Evolutionary conservation across 352 stramenopile species (phyloP), one percentile per base, ranked within the genome.

Genomic region (Peronospora destructor): DNA sequence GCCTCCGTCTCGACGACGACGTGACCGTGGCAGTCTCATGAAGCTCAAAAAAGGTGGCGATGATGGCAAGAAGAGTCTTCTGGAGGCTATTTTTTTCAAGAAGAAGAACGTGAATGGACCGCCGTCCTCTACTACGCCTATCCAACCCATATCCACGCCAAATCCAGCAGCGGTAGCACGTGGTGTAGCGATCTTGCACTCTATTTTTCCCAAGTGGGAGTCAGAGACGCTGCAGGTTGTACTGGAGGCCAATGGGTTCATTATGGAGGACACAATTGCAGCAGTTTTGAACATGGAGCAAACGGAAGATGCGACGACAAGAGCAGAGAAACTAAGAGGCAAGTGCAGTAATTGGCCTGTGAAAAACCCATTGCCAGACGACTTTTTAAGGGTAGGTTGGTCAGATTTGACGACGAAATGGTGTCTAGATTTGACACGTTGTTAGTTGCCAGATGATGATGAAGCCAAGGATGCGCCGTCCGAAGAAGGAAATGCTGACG

Each of bases 161-260:
- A 79, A 56, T 26, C 49, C 68, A 8, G 71, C 68, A 19, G 71
- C 77, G 1, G 66, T 86, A 35, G 71, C 59, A 2, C 75, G 76
- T 9, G 75, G 75, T 7, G 70, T 89, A 0, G 76, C 85, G 44
- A 87, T 91, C 34, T 46, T 93, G 35, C 65, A 75, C 43, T 85
- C 76, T 9, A 91, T 93, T 40, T 93, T 93, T 61, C 82, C 79
- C 2, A 81, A 74, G 26, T 93, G 82, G 82, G 82, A 93, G 41
- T 45, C 56, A 10, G 67, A 66, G 44, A 70, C 77, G 17, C 41
- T 93, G 52, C 67, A 81, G 14, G 70, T 86, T 21, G 66, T 93
- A 47, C 67, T 93, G 14, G 82, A 91, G 37, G 68, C 69, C 10
- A 85, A 89, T 49, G 69, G 61, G 8, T 91, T 76, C 33, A 67